phyloP scores from a whole-genome alignment of 2,329 filamentous ascomycete genomes.

The Xylaria sp. region DNA sequence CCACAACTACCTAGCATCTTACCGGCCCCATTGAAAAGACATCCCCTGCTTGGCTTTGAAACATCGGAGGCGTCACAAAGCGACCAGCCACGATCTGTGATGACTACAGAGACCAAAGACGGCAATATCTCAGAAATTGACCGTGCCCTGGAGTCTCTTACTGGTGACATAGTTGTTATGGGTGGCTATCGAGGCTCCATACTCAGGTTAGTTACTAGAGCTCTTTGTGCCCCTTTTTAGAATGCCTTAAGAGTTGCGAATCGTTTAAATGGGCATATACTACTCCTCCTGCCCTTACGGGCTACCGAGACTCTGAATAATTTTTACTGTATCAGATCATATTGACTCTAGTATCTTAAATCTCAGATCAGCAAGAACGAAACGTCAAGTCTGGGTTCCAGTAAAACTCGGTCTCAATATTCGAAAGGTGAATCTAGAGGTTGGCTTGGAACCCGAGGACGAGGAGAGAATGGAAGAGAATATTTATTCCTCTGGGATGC shows the following conservation, averaged over 20 bases:
- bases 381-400: conserved; percentile 93
- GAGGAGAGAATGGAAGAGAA: conserved; percentile 84
- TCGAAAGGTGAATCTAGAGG: conserved; percentile 89
- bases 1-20: conserved; percentile 69
- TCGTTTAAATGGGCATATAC: neutral
- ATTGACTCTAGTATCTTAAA: neutral
- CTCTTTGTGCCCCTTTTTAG: neutral
- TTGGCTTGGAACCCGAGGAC: conserved; percentile 83
- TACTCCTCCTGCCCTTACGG: neutral
- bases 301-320: neutral
- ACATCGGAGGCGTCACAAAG: conserved; percentile 39
- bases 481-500: conserved; percentile 88
- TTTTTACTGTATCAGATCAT: neutral
- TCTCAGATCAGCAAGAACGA: conserved; percentile 78
- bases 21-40: conserved; percentile 48
- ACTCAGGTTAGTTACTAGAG: conserved; percentile 54
- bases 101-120: conserved; percentile 45
- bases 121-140: conserved; percentile 57
- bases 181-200: conserved; percentile 92
- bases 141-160: conserved; percentile 72
- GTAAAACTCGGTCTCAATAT: conserved; percentile 93
- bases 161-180: conserved; percentile 87
- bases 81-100: conserved; percentile 35
- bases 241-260: neutral
- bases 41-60: conserved; percentile 43